Base-by-base conservation (phyloP, 1,139 yeast genomes). In the Williopsis jadinii region DNA sequence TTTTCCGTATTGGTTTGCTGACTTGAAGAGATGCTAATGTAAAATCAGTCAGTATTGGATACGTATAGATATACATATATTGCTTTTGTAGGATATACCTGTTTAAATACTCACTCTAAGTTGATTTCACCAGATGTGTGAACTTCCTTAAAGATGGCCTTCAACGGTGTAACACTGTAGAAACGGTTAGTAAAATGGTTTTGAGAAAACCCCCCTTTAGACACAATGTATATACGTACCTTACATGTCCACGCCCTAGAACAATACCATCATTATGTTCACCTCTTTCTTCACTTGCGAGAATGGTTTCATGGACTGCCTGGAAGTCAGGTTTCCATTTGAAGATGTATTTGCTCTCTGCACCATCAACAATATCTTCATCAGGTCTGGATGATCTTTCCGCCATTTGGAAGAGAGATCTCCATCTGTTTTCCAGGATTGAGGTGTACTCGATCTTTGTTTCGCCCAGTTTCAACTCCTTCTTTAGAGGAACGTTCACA, bases 281-380 rank as follows among this genome's bases (percentile, higher is more conserved):
- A 41, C 71, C 73, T 28, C 75, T 80, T 2, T 63, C 71, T 9
- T 66, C 62, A 44, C 80, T 77, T 12, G 59, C 64, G 34, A 71
- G 62, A 9, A 85, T 81, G 30, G 79, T 73, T 42, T 75, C 67
- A 53, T 80, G 83, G 27, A 84, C 90, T 27, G 72, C 65, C 39
- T 73, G 74, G 62, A 87, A 88, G 58, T 88, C 80, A 0, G 98
- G 98, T 37, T 70, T 68, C 97, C 98, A 92, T 47, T 68, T 66
- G 62, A 79, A 92, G 41, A 71, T 68, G 28, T 73, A 65, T 36
- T 64, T 60, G n/a, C 62, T 50, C 9, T 61, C 50, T 12, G 63
- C 61, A 11, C 64, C 68, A 48, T 70, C 76, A 34, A 70, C 68
- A 36, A 71, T 71, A 47, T 70, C 76, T n/a, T 50, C 47, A 5